Base-by-base conservation (phyloP, 345 rosid species). In the Brassica rapa region DNA sequence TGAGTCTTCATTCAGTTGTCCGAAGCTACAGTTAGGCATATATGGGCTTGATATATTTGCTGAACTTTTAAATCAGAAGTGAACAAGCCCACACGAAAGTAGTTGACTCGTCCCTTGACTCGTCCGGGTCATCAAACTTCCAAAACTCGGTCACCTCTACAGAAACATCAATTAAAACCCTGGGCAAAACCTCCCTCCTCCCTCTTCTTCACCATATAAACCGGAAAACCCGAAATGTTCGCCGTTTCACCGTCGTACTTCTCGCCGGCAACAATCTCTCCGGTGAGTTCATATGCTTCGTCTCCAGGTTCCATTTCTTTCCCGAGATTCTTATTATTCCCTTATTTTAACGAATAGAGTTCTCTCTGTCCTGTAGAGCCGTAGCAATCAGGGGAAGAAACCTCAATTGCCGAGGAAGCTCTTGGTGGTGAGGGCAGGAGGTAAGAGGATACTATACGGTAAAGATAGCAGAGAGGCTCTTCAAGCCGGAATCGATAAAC, bases 401-500 rank as follows among this genome's bases (percentile, higher is more conserved):
- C 59, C 80, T 25, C 79, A 67, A 27, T 14, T 14, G 8, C 62
- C 75, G 66, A 80, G 85, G 75, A 85, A 79, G 68, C 53, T 86
- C 71, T 75, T 80, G 14, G 91, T 84, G 68, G 93, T 89, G 27
- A 83, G 85, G 41, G 93, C 97, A 23, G 96, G 92, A 14, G 86
- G 90, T 6, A 94, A 89, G 87, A 89, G 80, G 81, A 86, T 92
- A 43, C 82, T 84, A 21, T 86, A 82, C 35, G 98, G 96, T 7
- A 86, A 78, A 82, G 86, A 87, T 66, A 84, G 98, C 81, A 87
- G 92, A 72, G 87, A 86, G 37, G 88, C 87, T n/a, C 76, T 94
- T 35, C 97, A 84, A 74, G 88, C 87, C 62, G 98, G 97, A 59
- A 90, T 94, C 19, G 94, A 94, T 84, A 90, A 92, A 82, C 72